Percentiles rank a stretch among this genome's conserved stretches.
Conservation (phyloP, 768 basidiomycete genomes). For the Pluteus cervinus region DNA sequence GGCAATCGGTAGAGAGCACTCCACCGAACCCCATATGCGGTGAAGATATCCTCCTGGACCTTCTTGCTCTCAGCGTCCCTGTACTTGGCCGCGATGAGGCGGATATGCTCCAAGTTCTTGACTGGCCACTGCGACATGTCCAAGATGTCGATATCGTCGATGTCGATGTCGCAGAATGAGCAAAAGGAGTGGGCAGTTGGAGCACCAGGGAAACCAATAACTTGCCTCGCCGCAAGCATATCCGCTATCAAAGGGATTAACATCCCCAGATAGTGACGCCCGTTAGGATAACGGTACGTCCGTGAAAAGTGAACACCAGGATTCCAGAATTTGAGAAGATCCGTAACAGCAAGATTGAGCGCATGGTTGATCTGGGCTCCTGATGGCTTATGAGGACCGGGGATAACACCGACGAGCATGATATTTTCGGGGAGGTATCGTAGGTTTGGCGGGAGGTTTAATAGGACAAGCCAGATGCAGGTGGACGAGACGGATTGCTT, state of each 20-base stretch:
- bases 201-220: slow-evolving; percentile 16
- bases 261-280: slow-evolving; percentile 5
- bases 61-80: slow-evolving; percentile 14
- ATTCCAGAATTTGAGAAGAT: slow-evolving; percentile 14
- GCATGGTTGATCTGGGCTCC: slow-evolving; percentile 23
- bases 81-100: slow-evolving; percentile 12
- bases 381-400: slow-evolving; percentile 20
- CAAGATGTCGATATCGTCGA: slow-evolving; percentile 7
- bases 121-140: slow-evolving; percentile 15
- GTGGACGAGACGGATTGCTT: slow-evolving; percentile 22
- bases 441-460: slow-evolving; percentile 25
- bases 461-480: slow-evolving; percentile 22
- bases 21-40: slow-evolving; percentile 18
- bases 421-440: slow-evolving; percentile 27
- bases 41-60: slow-evolving; percentile 12
- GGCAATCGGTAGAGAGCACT: slow-evolving; percentile 21
- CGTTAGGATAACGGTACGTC: slow-evolving; percentile 9
- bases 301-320: slow-evolving; percentile 14
- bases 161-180: slow-evolving; percentile 18
- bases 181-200: slow-evolving; percentile 21
- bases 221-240: slow-evolving; percentile 23
- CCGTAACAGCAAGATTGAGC: slow-evolving; percentile 21
- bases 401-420: slow-evolving; percentile 23
- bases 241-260: slow-evolving; percentile 18
- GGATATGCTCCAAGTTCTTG: slow-evolving; percentile 8